Evolutionary conservation across 139 green algal genomes (phyloP).

Genomic region (Chlorella sp.): DNA sequence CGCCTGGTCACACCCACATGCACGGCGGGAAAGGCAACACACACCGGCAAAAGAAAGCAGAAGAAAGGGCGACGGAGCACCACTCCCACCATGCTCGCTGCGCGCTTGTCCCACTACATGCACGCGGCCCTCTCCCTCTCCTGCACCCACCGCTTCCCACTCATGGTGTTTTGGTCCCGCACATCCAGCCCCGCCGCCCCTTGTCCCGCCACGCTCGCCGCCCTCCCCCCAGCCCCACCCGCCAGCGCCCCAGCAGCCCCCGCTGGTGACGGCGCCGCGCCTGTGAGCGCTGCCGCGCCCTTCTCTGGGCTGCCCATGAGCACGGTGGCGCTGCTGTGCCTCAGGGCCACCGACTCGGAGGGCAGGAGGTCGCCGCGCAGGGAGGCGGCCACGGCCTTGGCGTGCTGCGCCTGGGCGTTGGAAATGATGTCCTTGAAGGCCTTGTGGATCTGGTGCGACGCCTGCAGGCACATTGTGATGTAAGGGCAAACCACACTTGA

Average conservation of each 20-base stretch:
- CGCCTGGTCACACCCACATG: no score
- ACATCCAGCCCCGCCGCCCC: background rate
- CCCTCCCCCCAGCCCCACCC: background rate
- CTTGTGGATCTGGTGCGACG: background rate
- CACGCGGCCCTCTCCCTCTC: no score
- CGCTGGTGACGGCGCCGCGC: no score
- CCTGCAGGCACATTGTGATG: background rate
- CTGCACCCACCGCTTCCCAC: background rate
- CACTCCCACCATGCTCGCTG: no score
- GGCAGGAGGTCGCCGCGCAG: no score
- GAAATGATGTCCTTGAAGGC: background rate
- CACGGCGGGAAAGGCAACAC: no score
- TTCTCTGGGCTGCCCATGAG: constrained; percentile 2
- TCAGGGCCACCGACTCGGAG: no score
- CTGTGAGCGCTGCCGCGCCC: no score
- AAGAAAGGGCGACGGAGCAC: no score
- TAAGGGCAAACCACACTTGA: background rate
- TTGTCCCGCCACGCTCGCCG: background rate
- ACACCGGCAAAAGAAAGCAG: no score
- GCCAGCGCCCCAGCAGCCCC: no score
- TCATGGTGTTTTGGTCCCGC: background rate
- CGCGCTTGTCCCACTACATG: no score
- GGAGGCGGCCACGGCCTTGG: background rate
- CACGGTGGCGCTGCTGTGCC: background rate
- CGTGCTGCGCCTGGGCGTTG: background rate